Evolutionary conservation across 176 grass and related monocot genomes (phyloP).

Genomic region (Rhynchospora breviuscula): DNA sequence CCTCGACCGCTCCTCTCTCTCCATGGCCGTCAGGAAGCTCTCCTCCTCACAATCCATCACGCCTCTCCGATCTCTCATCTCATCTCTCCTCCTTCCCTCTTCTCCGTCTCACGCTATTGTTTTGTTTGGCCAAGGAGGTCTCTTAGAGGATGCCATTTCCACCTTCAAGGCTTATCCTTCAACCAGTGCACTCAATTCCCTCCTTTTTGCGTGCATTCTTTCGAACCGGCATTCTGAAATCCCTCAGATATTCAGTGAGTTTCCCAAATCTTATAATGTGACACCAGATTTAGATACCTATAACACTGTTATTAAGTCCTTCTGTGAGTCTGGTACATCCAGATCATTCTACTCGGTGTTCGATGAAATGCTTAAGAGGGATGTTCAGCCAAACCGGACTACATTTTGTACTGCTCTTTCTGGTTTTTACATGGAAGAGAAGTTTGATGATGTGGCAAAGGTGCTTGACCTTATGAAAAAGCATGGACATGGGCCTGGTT

Average conservation of each 20-base stretch:
- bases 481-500: constrained; percentile 38
- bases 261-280: constrained; percentile 45
- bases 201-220: constrained; percentile 69
- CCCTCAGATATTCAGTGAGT: constrained; percentile 61
- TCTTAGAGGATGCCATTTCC: constrained; percentile 65
- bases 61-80: constrained; percentile 38
- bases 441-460: constrained; percentile 62
- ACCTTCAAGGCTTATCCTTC: constrained; percentile 56
- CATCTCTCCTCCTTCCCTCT: constrained; percentile 41
- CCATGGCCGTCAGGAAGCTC: constrained; percentile 54
- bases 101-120: constrained; percentile 55
- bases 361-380: constrained; percentile 63
- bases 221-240: constrained; percentile 49
- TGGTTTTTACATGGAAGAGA: constrained; percentile 81
- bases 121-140: constrained; percentile 63
- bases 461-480: constrained; percentile 78
- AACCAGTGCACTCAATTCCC: constrained; percentile 62
- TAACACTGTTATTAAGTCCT: constrained; percentile 71
- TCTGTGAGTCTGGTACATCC: constrained; percentile 58
- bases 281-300: constrained; percentile 53
- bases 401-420: constrained; percentile 55
- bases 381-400: constrained; percentile 42
- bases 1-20: constrained; percentile 59
- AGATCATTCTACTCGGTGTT: constrained; percentile 81
- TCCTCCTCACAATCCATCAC: constrained; percentile 34